Base-by-base conservation (phyloP, 768 basidiomycete species). In the Psilocybe tampanensis region DNA sequence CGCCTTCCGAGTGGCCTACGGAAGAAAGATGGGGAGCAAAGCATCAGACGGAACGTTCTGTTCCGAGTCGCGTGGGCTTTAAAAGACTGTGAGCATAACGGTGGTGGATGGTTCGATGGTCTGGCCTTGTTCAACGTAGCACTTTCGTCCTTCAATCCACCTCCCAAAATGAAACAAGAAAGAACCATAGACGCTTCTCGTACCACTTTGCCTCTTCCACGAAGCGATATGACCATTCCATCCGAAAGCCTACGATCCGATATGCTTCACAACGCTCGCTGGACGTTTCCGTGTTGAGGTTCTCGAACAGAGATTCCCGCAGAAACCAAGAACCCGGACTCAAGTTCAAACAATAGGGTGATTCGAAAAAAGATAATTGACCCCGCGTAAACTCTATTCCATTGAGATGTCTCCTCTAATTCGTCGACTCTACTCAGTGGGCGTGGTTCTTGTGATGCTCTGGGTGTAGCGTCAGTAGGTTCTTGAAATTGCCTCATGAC, bases 381-480 rank as follows among this genome's bases (percentile, higher is more conserved):
- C 52, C 44, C 43, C 51, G 59, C 56, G 53, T 57, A 63, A 54
- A 43, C 44, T 69, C 64, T 69, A 69, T 63, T 52, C 51, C 61
- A 52, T 52, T 21, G 22, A 52, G 11, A 19, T 42, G 43, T 42
- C 18, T 44, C 56, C 50, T 55, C 49, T 51, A 51, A 39, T 19
- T 34, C 13, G 34, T 15, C 18, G 17, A 17, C 29, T 50, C 26
- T 36, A 13, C 65, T 66, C 77, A 94, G 75, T 94, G 92, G n/a
- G 86, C 75, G 71, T 90, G 86, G 78, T 94, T 92, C 83, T 94
- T 93, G 84, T 92, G 90, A 76, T 92, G 89, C 73, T 93, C 92
- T 93, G 58, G 34, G 44, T 59, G 39, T 50, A 48, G 39, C 43
- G 57, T 75, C 57, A 77, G 71, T 42, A 63, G 12, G 6, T 19